phyloP scores from a whole-genome alignment of 163 green algal species.

The Scenedesmus sp. region DNA sequence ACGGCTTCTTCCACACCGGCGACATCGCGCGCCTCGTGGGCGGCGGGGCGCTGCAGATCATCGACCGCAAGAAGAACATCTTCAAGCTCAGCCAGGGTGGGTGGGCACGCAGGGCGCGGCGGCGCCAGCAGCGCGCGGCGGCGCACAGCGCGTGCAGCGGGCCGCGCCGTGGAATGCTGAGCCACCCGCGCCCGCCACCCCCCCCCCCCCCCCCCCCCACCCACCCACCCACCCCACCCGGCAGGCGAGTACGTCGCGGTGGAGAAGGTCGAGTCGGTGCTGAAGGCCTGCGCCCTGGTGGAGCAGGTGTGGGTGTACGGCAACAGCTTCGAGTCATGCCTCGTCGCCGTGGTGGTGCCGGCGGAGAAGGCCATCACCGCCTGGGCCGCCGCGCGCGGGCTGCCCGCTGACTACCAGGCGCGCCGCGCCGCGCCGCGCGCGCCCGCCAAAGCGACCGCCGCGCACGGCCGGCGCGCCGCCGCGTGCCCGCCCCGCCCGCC shows the following conservation, averaged over 20 bases:
- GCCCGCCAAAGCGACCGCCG: no score
- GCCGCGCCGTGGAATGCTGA: no score
- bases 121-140: no score
- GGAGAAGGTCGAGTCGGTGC: conserved; percentile 56
- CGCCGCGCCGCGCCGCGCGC: no score
- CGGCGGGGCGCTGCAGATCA: conserved; percentile 71
- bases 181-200: no score
- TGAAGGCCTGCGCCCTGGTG: conserved; percentile 48
- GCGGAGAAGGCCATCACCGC: conserved; percentile 40
- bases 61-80: conserved; percentile 87
- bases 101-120: no score
- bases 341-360: conserved; percentile 79
- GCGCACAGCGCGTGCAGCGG: background rate
- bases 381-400: conserved; percentile 9
- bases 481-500: no score
- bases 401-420: background rate
- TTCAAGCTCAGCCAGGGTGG: conserved; percentile 80
- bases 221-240: background rate
- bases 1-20: conserved; percentile 72
- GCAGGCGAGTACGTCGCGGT: conserved; percentile 57
- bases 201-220: background rate
- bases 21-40: conserved; percentile 57
- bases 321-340: conserved; percentile 54
- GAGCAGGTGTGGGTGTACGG: conserved; percentile 78
- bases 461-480: background rate